Conservation (phyloP, 768 basidiomycete species). For the Mycena belliarum region DNA sequence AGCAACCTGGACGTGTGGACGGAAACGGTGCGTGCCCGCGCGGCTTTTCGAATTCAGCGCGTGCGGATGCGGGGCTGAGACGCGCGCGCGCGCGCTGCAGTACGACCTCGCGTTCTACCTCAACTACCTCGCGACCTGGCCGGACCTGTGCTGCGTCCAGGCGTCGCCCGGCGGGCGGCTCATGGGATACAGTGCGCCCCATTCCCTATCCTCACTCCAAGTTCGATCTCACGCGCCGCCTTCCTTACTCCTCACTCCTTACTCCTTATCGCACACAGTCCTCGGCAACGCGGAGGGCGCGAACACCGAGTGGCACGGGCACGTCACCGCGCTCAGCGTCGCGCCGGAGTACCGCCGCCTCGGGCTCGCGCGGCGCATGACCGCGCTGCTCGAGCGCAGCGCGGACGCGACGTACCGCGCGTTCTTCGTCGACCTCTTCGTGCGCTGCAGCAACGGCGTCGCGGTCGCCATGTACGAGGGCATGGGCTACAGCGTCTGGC, state of each 20-base stretch:
- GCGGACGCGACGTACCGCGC: constrained; percentile 81
- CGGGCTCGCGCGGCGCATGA: constrained; percentile 84
- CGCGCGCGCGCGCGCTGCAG: too few relatives aligned
- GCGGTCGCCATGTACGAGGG: constrained; percentile 93
- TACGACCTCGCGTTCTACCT: constrained; percentile 91
- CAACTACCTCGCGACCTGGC: constrained; percentile 87
- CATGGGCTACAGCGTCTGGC: constrained; percentile 91
- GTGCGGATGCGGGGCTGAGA: background rate
- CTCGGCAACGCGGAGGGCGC: constrained; percentile 91
- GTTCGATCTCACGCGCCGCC: background rate
- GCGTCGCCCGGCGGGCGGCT: constrained; percentile 79
- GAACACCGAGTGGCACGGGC: constrained; percentile 82
- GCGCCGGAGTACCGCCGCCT: constrained; percentile 92
- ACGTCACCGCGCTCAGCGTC: constrained; percentile 93
- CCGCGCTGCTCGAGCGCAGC: constrained; percentile 80
- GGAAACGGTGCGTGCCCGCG: constrained; percentile 87
- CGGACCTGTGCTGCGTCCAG: constrained; percentile 85
- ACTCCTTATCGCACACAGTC: too few relatives aligned
- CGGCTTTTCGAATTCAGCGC: background rate
- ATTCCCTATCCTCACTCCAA: too few relatives aligned
- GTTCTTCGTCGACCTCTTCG: constrained; percentile 94
- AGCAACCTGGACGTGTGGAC: constrained; percentile 98
- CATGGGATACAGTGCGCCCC: constrained; percentile 67
- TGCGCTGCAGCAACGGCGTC: constrained; percentile 83
- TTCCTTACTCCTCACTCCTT: too few relatives aligned